phyloP scores from a whole-genome alignment of 495 filamentous ascomycete genomes.

The Aspergillus panamensis region DNA sequence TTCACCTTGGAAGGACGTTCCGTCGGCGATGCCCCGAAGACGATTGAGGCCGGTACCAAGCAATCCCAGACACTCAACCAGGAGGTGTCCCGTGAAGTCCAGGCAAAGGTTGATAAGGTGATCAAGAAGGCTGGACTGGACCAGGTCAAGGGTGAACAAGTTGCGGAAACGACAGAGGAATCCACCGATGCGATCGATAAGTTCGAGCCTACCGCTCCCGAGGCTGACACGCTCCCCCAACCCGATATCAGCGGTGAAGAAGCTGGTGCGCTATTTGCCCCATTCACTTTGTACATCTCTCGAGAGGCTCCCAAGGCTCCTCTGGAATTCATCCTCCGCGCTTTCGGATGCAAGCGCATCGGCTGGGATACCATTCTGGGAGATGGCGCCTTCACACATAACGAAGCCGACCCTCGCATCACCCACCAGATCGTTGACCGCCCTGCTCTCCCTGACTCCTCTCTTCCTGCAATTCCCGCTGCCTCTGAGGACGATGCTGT shows the following conservation, averaged over 20 bases:
- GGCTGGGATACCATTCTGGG: conserved; percentile 89
- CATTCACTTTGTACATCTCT: conserved; percentile 88
- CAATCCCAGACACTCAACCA: conserved; percentile 39
- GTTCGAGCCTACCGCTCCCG: conserved; percentile 72
- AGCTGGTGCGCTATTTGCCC: conserved; percentile 68
- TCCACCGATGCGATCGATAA: conserved; percentile 75
- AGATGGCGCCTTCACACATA: conserved; percentile 84
- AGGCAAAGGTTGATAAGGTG: conserved; percentile 53
- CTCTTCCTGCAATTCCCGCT: conserved; percentile 55
- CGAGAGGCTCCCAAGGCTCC: conserved; percentile 88
- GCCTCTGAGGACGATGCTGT: conserved; percentile 51
- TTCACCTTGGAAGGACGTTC: conserved; percentile 78
- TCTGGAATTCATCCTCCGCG: conserved; percentile 87
- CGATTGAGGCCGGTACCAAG: conserved; percentile 50
- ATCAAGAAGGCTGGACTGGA: conserved; percentile 43
- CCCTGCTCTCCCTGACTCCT: conserved; percentile 63
- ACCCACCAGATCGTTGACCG: conserved; percentile 97
- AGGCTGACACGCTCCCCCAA: conserved; percentile 83
- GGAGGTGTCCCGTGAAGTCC: conserved; percentile 47
- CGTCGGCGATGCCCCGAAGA: conserved; percentile 50
- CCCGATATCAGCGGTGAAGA: conserved; percentile 58
- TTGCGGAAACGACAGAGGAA: conserved; percentile 40
- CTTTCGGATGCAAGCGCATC: conserved; percentile 94
- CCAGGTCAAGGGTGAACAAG: conserved; percentile 43
- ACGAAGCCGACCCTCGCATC: conserved; percentile 81